phyloP scores from a whole-genome alignment of 2,329 filamentous ascomycete species.

The Aspergillus phoenicis region DNA sequence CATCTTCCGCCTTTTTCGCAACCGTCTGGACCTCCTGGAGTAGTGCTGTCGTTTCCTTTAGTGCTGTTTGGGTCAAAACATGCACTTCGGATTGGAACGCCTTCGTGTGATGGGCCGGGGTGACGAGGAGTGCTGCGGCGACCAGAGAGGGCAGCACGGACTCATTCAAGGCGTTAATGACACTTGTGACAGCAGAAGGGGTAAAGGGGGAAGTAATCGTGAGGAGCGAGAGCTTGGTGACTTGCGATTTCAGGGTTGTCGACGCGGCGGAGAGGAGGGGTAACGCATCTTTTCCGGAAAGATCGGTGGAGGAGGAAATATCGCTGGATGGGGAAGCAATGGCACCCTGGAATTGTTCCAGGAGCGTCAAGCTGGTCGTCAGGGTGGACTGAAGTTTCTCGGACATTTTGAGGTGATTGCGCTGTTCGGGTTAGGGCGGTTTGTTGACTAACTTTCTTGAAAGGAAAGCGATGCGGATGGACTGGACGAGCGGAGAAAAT shows the following conservation, averaged over 20 bases:
- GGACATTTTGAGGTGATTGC: slow-evolving; percentile 28
- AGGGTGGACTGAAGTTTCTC: slow-evolving; percentile 36
- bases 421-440: neutral
- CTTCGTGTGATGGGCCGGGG: slow-evolving; percentile 62
- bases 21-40: slow-evolving; percentile 59
- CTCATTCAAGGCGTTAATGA: slow-evolving; percentile 71
- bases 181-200: slow-evolving; percentile 69
- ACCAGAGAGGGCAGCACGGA: slow-evolving; percentile 75
- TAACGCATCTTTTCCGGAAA: slow-evolving; percentile 51
- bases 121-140: slow-evolving; percentile 68
- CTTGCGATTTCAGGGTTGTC: slow-evolving; percentile 74
- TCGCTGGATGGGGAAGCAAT: slow-evolving; percentile 31
- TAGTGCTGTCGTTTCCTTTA: slow-evolving; percentile 65
- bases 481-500: slow-evolving; percentile 26
- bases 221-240: slow-evolving; percentile 83
- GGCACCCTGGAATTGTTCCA: slow-evolving; percentile 43
- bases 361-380: slow-evolving; percentile 39
- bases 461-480: slow-evolving; percentile 4
- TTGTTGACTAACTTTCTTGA: neutral
- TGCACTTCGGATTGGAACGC: slow-evolving; percentile 67
- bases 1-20: slow-evolving; percentile 49
- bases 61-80: slow-evolving; percentile 59
- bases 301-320: slow-evolving; percentile 5
- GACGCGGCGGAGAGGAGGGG: slow-evolving; percentile 71
- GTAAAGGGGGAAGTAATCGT: slow-evolving; percentile 87